Conservation (phyloP, 1,284 basidiomycete species). For the Malassezia restricta region DNA sequence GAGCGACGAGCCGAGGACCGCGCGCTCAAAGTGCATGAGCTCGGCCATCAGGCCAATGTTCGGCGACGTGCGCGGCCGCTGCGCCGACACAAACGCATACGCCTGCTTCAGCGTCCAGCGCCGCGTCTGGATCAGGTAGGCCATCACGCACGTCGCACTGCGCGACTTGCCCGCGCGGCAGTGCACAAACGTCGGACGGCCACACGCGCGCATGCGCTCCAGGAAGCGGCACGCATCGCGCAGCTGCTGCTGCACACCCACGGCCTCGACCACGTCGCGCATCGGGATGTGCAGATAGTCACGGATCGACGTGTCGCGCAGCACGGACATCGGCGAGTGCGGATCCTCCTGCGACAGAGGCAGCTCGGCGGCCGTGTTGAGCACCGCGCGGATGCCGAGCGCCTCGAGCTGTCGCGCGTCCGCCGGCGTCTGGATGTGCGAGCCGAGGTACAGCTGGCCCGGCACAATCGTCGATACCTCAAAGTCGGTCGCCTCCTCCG, state of each 20-base stretch:
- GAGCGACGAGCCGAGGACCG: not conserved
- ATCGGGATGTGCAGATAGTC: conserved; percentile 75
- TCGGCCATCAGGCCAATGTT: conserved; percentile 97
- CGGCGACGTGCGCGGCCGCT: conserved; percentile 82
- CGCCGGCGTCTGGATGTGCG: conserved; percentile 62
- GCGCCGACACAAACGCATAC: conserved; percentile 77
- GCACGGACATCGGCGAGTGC: conserved; percentile 6
- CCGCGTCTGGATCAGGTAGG: conserved; percentile 89
- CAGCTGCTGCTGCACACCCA: conserved; percentile 69
- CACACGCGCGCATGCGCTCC: conserved; percentile 78
- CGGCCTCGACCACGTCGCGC: conserved; percentile 87
- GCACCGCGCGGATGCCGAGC: conserved; percentile 71
- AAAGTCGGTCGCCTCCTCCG: conserved; percentile 5
- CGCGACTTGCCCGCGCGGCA: conserved; percentile 93
- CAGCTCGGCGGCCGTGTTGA: conserved; percentile 74
- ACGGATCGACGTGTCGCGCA: conserved; percentile 52
- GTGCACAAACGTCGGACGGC: conserved; percentile 80
- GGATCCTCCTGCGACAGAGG: conserved; percentile 14
- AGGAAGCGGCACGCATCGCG: conserved; percentile 71
- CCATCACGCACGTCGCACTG: conserved; percentile 91
- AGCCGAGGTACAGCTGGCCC: conserved; percentile 76
- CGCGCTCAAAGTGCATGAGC: conserved; percentile 75
- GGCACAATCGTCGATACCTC: conserved; percentile 58
- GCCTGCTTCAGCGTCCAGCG: conserved; percentile 85
- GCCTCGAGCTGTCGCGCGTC: conserved; percentile 63